phyloP scores from a whole-genome alignment of 176 grass and related monocot species.

The Tillandsia fasciculata region DNA sequence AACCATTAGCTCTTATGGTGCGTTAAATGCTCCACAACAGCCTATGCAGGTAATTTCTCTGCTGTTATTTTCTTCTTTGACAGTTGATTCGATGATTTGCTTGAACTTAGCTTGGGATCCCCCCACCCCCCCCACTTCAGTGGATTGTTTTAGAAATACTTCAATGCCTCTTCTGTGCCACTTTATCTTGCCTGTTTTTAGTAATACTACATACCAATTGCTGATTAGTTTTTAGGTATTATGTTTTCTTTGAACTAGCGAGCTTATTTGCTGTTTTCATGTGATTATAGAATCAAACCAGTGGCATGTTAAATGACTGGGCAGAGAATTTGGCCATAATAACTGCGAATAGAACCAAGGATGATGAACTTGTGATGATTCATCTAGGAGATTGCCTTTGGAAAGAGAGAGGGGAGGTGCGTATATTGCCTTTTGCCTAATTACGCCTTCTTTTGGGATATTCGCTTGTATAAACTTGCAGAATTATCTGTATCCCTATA shows the following conservation, averaged over 20 bases:
- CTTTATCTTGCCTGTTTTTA: too few relatives aligned
- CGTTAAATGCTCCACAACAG: conserved; percentile 34
- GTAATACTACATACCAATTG: not conserved
- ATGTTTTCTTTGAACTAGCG: not conserved
- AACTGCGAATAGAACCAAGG: conserved; percentile 91
- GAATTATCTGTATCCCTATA: too few relatives aligned
- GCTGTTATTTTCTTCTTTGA: conserved; percentile 4
- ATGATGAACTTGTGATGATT: conserved; percentile 82
- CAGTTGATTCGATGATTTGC: not conserved
- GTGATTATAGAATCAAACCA: conserved; percentile 17
- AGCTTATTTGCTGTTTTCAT: conserved; percentile 17
- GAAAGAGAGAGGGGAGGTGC: conserved; percentile 96
- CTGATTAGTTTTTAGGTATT: not conserved
- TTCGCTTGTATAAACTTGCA: too few relatives aligned
- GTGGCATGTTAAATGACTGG: conserved; percentile 91
- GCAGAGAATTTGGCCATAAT: conserved; percentile 98
- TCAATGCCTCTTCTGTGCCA: too few relatives aligned
- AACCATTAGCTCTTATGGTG: conserved; percentile 30
- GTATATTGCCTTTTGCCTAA: not conserved
- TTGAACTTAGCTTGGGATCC: too few relatives aligned
- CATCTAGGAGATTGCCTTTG: conserved; percentile 97
- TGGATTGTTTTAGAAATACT: too few relatives aligned
- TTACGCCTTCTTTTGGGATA: too few relatives aligned
- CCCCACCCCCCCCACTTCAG: too few relatives aligned
- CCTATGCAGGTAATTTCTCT: conserved; percentile 50